Evolutionary conservation across 2,329 filamentous ascomycete genomes (phyloP), one percentile per base, ranked within the genome.

Genomic region (Trichoderma hamatum): DNA sequence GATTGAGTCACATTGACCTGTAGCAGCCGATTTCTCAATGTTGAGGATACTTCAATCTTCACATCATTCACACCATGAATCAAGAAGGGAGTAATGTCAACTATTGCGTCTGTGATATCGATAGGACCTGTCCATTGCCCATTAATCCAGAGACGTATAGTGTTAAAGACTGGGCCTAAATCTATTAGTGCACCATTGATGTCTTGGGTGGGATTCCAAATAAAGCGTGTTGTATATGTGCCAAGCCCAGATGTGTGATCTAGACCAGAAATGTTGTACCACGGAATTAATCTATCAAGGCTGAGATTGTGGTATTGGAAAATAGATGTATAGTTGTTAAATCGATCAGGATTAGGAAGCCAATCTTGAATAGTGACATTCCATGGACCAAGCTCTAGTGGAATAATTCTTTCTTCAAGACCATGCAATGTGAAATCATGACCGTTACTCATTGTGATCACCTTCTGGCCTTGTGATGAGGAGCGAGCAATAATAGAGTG

Each of bases 1-100:
- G 61, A 64, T 34, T 64, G 46, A 16, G 61, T 64, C 32, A 64
- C 61, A 52, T 64, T 64, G 30, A 64, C 61, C 54, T 64, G 61
- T 3, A 64, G 49, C 21, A 64, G 16, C 4, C 61, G 10, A 19
- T 64, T 64, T 54, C 61, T 39, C 5, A 64, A 32, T 0, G 61
- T 64, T 26, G 61, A 54, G n/a, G 61, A 54, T n/a, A 64, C 61
- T n/a, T 64, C 61, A 10, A 64, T 54, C 24, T 54, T 54, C 6
- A 64, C 32, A 28, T 64, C 46, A 9, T 64, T 64, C 1, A 54
- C 5, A 2, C 61, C 61, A 5, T 0, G 26, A 13, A 21, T 64
- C 28, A 64, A 39, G 21, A 34, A 54, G 28, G 61, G 61, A n/a
- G 61, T 64, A 11, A 64, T 30, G 5, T 64, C 49, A 19, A 64